These are phyloP conservation scores for Aotearoamyces nothofagi DNA, from an alignment of 2,329 filamentous ascomycete genomes.

Conservation along the genomic window DNA sequence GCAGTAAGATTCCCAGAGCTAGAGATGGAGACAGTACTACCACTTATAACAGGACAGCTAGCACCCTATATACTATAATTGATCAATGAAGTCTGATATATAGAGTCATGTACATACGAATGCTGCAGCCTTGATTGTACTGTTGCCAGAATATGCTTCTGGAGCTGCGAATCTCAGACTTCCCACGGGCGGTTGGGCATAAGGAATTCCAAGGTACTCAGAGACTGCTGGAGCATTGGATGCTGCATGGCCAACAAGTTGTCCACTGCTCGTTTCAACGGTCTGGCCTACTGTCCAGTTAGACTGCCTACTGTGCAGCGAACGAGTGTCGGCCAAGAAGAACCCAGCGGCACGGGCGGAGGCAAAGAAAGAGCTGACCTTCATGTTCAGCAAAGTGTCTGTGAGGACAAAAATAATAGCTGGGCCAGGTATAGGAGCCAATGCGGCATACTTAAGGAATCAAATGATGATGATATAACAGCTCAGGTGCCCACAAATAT, in stretches of 20 bases:
- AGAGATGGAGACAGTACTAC: slow-evolving; percentile 1
- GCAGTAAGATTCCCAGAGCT: slow-evolving; percentile 12
- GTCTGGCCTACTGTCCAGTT: slow-evolving; percentile 12
- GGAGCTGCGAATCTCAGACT: slow-evolving; percentile 23
- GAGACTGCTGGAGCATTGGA: slow-evolving; percentile 10
- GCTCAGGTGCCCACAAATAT: no score
- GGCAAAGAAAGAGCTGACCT: not conserved
- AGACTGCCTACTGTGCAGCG: not conserved
- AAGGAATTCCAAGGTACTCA: slow-evolving; percentile 25
- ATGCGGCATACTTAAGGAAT: no score
- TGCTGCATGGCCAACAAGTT: slow-evolving; percentile 13
- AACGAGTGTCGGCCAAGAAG: not conserved
- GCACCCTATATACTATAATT: no score
- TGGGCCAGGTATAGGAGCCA: no score
- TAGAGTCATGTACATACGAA: slow-evolving; percentile 11
- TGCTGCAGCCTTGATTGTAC: slow-evolving; percentile 9
- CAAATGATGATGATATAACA: no score
- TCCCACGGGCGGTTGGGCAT: slow-evolving; percentile 23
- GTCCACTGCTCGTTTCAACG: slow-evolving; percentile 15
- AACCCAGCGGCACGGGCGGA: not conserved
- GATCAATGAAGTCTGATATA: no score
- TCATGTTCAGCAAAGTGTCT: no score
- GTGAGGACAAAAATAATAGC: no score
- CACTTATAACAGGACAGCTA: no score
- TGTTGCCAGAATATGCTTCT: slow-evolving; percentile 9